These are phyloP conservation scores for Aureobasidium namibiae DNA, from an alignment of 2,329 filamentous ascomycete genomes.

Conservation along the genomic window DNA sequence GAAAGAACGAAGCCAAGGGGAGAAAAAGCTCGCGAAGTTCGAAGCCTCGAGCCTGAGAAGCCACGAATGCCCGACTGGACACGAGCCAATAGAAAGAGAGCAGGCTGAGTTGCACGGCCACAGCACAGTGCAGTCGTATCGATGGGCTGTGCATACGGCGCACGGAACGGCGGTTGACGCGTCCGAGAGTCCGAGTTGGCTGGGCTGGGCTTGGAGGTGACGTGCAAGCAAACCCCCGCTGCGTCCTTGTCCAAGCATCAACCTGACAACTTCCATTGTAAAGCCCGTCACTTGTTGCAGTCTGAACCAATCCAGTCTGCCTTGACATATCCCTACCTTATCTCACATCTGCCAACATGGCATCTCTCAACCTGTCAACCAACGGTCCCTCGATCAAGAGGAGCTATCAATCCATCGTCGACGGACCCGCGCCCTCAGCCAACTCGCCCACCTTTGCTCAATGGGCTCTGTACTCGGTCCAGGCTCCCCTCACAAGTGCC, in stretches of 20 bases:
- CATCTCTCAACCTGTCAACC: constrained; percentile 48
- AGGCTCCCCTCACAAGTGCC: constrained; percentile 82
- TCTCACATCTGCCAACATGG: constrained; percentile 56
- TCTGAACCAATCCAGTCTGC: neutral
- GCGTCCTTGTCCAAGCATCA: neutral
- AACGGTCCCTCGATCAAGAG: constrained; percentile 46
- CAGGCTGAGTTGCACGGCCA: constrained; percentile 1
- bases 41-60: neutral
- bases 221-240: neutral
- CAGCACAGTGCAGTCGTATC: too few species aligned
- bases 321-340: neutral
- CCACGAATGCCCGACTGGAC: neutral
- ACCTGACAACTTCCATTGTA: neutral
- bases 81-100: neutral
- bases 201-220: too few species aligned
- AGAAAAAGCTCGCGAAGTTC: neutral
- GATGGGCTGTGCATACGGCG: neutral
- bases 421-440: constrained; percentile 55
- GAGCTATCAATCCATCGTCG: constrained; percentile 59
- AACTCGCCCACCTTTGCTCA: constrained; percentile 63
- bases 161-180: neutral
- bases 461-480: constrained; percentile 92
- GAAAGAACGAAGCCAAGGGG: neutral
- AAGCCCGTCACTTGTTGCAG: neutral
- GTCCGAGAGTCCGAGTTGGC: neutral